These are phyloP conservation scores for Kernera saxatilis DNA, from an alignment of 345 rosid genomes.

Conservation along the genomic window DNA sequence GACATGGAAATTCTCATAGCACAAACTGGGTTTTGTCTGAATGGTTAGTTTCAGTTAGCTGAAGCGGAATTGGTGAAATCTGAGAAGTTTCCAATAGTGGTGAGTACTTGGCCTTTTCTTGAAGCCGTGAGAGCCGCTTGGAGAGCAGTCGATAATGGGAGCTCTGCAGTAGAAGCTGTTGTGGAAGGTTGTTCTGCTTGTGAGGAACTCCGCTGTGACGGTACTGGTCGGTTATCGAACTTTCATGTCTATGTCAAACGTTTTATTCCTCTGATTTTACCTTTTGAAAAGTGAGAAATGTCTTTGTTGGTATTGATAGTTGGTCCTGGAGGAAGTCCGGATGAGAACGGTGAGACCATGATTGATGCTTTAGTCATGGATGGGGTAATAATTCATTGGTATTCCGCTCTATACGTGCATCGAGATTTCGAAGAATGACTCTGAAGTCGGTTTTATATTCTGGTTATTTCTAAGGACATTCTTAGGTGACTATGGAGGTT, in stretches of 20 bases:
- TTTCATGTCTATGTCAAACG: not conserved
- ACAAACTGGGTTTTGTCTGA: not conserved
- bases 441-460: not conserved
- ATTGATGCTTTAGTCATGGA: slow-evolving; percentile 91
- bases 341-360: slow-evolving; percentile 92
- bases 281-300: not conserved
- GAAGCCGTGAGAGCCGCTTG: slow-evolving; percentile 92
- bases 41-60: slow-evolving; percentile 33
- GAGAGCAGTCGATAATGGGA: slow-evolving; percentile 56
- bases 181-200: slow-evolving; percentile 97
- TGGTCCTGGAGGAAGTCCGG: slow-evolving; percentile 98
- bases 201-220: slow-evolving; percentile 83
- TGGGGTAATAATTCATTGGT: slow-evolving; percentile 49
- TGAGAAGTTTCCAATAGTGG: slow-evolving; percentile 57
- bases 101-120: slow-evolving; percentile 85
- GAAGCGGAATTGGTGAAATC: slow-evolving; percentile 35
- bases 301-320: slow-evolving; percentile 37
- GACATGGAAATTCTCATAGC: not conserved
- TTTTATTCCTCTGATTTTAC: not conserved
- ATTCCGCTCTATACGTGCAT: not conserved
- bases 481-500: slow-evolving; percentile 92
- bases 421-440: slow-evolving; percentile 3
- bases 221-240: slow-evolving; percentile 53
- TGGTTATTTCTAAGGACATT: slow-evolving; percentile 41
- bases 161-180: slow-evolving; percentile 72